A percentile compares a stretch with the other conserved stretches of the same genome.
These are phyloP conservation scores for Clarireedia hainanense DNA, from an alignment of 2,329 filamentous ascomycete genomes.

Conservation along the genomic window DNA sequence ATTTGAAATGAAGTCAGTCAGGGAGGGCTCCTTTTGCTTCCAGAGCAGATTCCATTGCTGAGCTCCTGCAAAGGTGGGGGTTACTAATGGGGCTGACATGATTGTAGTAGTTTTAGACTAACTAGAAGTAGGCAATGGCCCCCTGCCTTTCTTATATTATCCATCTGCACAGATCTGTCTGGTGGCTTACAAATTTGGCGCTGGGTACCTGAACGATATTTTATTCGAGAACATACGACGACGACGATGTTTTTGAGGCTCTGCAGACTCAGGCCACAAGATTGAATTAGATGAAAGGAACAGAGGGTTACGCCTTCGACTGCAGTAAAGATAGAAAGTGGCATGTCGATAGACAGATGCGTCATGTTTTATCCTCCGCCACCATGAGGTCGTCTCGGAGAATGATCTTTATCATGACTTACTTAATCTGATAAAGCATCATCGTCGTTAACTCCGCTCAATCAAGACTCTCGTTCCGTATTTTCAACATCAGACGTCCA, in stretches of 20 bases:
- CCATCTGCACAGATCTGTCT: neutral
- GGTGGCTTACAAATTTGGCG: neutral
- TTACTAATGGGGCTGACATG: neutral
- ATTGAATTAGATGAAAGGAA: too few species aligned
- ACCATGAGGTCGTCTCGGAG: too few species aligned
- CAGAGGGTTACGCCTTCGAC: too few species aligned
- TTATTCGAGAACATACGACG: neutral
- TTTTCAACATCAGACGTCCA: too few species aligned
- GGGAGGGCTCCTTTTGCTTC: neutral
- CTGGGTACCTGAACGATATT: neutral
- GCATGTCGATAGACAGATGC: too few species aligned
- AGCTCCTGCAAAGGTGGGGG: neutral
- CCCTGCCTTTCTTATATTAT: neutral
- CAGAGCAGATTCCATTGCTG: neutral
- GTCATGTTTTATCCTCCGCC: constrained; percentile 6
- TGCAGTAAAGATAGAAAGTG: too few species aligned
- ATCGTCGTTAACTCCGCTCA: too few species aligned
- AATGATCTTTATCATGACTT: too few species aligned
- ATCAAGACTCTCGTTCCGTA: too few species aligned
- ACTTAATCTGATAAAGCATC: too few species aligned
- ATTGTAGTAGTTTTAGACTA: neutral
- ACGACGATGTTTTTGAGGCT: too few species aligned
- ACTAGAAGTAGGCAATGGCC: neutral
- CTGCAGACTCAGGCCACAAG: too few species aligned
- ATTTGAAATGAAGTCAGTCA: neutral